Evolutionary conservation across 768 basidiomycete species (phyloP).

Genomic region (Suillus ampliporus): DNA sequence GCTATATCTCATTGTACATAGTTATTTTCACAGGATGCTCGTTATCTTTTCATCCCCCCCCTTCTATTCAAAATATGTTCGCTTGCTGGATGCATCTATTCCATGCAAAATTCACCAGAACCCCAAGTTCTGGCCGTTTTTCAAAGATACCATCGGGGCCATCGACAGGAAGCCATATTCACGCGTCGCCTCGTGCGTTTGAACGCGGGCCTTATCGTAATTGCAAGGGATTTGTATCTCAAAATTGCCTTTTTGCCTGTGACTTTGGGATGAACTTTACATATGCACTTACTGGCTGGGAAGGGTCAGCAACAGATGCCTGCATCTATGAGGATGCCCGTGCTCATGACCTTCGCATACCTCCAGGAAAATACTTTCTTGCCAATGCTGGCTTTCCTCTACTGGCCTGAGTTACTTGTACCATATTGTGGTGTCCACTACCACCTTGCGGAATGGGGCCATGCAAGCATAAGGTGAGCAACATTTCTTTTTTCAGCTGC

Average conservation of each 20-base stretch:
- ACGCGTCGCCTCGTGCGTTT: slow-evolving; percentile 3
- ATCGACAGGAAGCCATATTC: slow-evolving; percentile 34
- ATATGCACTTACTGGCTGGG: slow-evolving; percentile 24
- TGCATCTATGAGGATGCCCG: slow-evolving; percentile 15
- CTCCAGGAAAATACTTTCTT: slow-evolving; percentile 19
- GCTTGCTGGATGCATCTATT: not conserved
- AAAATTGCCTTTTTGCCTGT: slow-evolving; percentile 23
- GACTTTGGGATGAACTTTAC: slow-evolving; percentile 20
- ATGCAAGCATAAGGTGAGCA: slow-evolving; percentile 9
- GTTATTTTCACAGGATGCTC: not conserved
- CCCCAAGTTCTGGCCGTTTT: slow-evolving; percentile 38
- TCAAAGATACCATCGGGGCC: slow-evolving; percentile 40
- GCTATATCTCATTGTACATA: not conserved
- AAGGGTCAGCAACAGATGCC: slow-evolving; percentile 21
- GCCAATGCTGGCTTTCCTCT: slow-evolving; percentile 21
- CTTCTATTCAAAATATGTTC: not conserved
- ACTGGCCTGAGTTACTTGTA: slow-evolving; percentile 35
- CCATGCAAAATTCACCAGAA: slow-evolving; percentile 23
- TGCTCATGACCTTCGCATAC: slow-evolving; percentile 18
- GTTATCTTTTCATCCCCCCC: not conserved
- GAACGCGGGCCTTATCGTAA: slow-evolving; percentile 13
- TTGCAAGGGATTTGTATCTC: slow-evolving; percentile 19
- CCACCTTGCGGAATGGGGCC: slow-evolving; percentile 43
- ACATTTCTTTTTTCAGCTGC: too few relatives aligned
- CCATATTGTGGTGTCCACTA: slow-evolving; percentile 45